Conservation (phyloP, 208 protist genomes). For the Leishmania tropica region DNA sequence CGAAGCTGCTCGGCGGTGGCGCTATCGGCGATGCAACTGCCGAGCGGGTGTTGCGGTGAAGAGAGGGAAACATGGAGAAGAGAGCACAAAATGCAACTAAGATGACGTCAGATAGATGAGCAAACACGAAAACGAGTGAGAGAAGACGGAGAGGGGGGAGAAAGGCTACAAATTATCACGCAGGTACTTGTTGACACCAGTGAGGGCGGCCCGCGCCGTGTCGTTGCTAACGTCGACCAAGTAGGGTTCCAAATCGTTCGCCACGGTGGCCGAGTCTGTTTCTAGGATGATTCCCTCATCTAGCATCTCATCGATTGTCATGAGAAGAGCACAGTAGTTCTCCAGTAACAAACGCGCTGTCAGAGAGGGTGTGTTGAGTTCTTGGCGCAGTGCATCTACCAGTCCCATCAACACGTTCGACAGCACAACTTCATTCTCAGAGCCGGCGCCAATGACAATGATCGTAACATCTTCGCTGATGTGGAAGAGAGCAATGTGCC, state of each 20-base stretch:
- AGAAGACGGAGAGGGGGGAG: neutral
- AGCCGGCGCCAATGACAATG: constrained; percentile 74
- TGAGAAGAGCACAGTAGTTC: constrained; percentile 86
- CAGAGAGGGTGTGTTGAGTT: constrained; percentile 56
- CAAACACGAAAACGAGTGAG: neutral
- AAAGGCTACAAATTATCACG: constrained; percentile 66
- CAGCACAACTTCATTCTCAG: constrained; percentile 89
- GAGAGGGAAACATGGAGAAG: neutral
- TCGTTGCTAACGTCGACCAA: constrained; percentile 59
- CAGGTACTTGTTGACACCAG: constrained; percentile 85
- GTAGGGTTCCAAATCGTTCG: constrained; percentile 63
- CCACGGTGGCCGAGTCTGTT: constrained; percentile 62
- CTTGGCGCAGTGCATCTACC: constrained; percentile 64
- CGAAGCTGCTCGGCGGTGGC: neutral
- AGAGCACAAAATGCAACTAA: neutral
- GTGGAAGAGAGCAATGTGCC: constrained; percentile 72
- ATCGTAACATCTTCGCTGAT: constrained; percentile 68
- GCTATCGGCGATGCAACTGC: neutral
- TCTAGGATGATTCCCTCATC: constrained; percentile 91
- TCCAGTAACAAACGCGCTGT: constrained; percentile 65
- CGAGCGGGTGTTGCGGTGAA: neutral
- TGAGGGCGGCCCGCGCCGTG: constrained; percentile 67
- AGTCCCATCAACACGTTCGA: constrained; percentile 63
- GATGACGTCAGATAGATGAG: neutral
- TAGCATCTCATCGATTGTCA: constrained; percentile 91